Evolutionary conservation across 352 stramenopile species (phyloP).

Genomic region (Phytopythium vexans): DNA sequence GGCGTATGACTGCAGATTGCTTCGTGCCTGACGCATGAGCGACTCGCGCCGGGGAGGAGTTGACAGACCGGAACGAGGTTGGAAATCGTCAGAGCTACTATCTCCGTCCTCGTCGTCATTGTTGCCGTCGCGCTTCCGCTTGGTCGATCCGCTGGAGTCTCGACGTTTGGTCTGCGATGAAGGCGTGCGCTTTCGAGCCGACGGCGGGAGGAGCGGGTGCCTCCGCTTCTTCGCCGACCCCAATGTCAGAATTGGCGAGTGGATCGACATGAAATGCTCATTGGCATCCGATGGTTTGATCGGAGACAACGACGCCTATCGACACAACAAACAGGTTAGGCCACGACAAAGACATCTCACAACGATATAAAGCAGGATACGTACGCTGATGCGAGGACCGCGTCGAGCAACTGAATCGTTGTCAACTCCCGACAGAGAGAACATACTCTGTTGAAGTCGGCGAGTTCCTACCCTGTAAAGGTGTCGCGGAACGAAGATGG

Average conservation of each 20-base stretch:
- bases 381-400: slow-evolving; percentile 43
- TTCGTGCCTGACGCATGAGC: slow-evolving; percentile 41
- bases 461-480: slow-evolving; percentile 20
- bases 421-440: no score
- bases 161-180: neutral
- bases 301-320: slow-evolving; percentile 62
- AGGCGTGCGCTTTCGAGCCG: slow-evolving; percentile 7
- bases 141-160: slow-evolving; percentile 5
- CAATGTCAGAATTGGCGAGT: slow-evolving; percentile 36
- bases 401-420: neutral
- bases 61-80: neutral
- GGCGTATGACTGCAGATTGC: slow-evolving; percentile 30
- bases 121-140: slow-evolving; percentile 19
- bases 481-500: slow-evolving; percentile 80
- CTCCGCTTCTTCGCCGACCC: slow-evolving; percentile 54
- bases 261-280: slow-evolving; percentile 55
- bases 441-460: neutral
- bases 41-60: slow-evolving; percentile 46
- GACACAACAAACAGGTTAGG: slow-evolving; percentile 7
- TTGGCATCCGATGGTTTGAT: slow-evolving; percentile 62
- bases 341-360: slow-evolving; percentile 8
- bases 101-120: neutral
- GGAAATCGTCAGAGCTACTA: slow-evolving; percentile 4
- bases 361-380: slow-evolving; percentile 11
- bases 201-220: slow-evolving; percentile 10